Percentiles rank a stretch among this genome's conserved stretches.
Conservation (phyloP, 2,329 filamentous ascomycete species). For the Aspergillus texensis region DNA sequence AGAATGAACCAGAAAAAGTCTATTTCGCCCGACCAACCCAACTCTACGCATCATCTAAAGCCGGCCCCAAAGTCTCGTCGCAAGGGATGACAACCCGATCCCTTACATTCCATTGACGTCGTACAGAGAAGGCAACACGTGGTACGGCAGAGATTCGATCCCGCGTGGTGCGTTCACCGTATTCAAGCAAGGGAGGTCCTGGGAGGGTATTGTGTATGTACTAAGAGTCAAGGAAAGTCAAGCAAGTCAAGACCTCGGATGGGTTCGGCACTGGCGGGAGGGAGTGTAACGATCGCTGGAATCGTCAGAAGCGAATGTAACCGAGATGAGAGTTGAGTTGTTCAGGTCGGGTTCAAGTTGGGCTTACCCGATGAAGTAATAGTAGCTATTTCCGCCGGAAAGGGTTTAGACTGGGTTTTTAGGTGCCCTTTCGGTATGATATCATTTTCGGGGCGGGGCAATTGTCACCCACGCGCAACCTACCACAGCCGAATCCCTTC, state of each 20-base stretch:
- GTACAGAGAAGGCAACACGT: not conserved
- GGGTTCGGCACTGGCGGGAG: not conserved
- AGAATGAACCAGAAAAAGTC: not conserved
- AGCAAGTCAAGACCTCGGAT: not conserved
- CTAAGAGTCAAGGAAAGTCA: not conserved
- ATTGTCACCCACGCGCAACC: not conserved
- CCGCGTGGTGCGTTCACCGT: not conserved
- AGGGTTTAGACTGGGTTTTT: not conserved
- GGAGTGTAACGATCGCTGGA: not conserved
- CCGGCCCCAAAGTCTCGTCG: too few relatives aligned
- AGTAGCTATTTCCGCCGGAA: not conserved
- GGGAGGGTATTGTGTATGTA: not conserved
- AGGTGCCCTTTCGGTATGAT: not conserved
- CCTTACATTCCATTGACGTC: not conserved
- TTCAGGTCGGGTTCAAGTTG: not conserved
- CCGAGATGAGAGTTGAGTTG: not conserved
- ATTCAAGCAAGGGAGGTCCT: not conserved
- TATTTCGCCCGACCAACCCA: not conserved
- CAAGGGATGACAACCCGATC: not conserved
- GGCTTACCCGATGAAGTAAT: not conserved
- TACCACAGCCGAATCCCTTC: constrained; percentile 1
- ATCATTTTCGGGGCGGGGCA: not conserved
- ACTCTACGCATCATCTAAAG: not conserved
- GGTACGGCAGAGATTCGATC: not conserved
- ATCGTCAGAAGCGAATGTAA: not conserved